These are phyloP conservation scores for Beauveria australis DNA, from an alignment of 2,329 filamentous ascomycete genomes.

Conservation along the genomic window DNA sequence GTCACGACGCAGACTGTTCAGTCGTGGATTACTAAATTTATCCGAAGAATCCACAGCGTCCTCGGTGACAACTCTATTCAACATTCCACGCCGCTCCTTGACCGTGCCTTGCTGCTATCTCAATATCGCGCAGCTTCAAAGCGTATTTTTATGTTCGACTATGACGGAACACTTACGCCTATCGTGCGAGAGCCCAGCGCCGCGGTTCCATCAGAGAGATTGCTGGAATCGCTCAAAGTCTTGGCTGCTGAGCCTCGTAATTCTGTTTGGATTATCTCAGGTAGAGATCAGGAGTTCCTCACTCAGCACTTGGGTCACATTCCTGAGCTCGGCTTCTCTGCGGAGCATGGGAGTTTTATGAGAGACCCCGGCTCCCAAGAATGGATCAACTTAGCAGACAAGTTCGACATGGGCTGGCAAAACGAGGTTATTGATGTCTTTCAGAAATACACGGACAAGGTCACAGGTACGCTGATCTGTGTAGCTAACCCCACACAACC, in stretches of 20 bases:
- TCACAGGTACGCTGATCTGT: conserved; percentile 53
- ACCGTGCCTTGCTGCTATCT: conserved; percentile 61
- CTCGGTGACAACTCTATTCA: conserved; percentile 68
- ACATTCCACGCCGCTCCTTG: conserved; percentile 72
- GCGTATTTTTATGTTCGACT: conserved; percentile 96
- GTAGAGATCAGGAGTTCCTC: conserved; percentile 85
- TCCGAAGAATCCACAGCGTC: conserved; percentile 72
- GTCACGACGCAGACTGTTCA: conserved; percentile 82
- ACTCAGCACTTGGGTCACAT: conserved; percentile 92
- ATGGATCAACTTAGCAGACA: conserved; percentile 86
- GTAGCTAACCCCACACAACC: not conserved
- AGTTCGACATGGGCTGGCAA: conserved; percentile 88
- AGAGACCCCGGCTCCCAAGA: conserved; percentile 64
- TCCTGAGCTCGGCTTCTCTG: conserved; percentile 78
- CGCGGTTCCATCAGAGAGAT: conserved; percentile 76
- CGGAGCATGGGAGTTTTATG: conserved; percentile 95
- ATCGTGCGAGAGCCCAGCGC: conserved; percentile 89
- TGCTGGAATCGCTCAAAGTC: conserved; percentile 70
- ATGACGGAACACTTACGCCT: conserved; percentile 91
- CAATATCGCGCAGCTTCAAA: conserved; percentile 69
- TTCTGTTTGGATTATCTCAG: conserved; percentile 96
- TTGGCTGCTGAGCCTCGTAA: conserved; percentile 76
- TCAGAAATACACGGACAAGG: conserved; percentile 79
- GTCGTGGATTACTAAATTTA: conserved; percentile 72
- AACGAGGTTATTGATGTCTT: conserved; percentile 75